Evolutionary conservation across 805 yeast species (phyloP), one percentile per base, ranked within the genome.

Genomic region (Dipodascopsis uninucleata): DNA sequence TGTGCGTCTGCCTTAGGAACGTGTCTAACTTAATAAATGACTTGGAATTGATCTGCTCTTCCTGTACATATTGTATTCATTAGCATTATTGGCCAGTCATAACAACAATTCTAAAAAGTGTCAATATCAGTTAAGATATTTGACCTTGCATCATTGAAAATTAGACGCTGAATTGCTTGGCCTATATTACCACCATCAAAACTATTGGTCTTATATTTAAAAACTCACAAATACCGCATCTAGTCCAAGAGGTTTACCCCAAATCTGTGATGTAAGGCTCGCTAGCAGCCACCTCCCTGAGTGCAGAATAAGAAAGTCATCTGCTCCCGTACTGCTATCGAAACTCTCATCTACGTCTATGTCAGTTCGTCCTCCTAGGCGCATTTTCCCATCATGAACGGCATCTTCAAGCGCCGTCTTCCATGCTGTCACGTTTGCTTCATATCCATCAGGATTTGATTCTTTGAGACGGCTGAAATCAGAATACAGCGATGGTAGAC

Each of bases 361-460:
- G 28, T 17, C 32, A 10, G 18, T 20, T 26, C 12, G 29, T 12
- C 14, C 14, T 14, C 12, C 14, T 12, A 12, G 12, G 21, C 16
- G 22, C 28, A 4, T n/a, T 18, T 24, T 22, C 20, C 47, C 41
- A 5, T 23, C 22, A 8, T 50, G 52, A 6, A 60, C 41, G 12
- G 68, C 59, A 18, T 59, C 59, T 17, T 54, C 39, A 6, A 75
- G 56, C 8, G 70, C 62, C 4, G 57, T 50, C 36, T 59, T 64
- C 81, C 81, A 76, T 2, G 76, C 74, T 3, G 54, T 54, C 10
- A 75, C 21, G 50, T 76, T 76, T 12, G 80, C 80, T 18, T 61
- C 67, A 43, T 65, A 75, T 5, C 81, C 81, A 43, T 72, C 78
- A 3, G 64, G 66, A 48, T 76, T 76, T 2, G 61, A 36, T 9